Evolutionary conservation across 2,329 filamentous ascomycete species (phyloP).

Genomic region (Hypoxylon sp.): DNA sequence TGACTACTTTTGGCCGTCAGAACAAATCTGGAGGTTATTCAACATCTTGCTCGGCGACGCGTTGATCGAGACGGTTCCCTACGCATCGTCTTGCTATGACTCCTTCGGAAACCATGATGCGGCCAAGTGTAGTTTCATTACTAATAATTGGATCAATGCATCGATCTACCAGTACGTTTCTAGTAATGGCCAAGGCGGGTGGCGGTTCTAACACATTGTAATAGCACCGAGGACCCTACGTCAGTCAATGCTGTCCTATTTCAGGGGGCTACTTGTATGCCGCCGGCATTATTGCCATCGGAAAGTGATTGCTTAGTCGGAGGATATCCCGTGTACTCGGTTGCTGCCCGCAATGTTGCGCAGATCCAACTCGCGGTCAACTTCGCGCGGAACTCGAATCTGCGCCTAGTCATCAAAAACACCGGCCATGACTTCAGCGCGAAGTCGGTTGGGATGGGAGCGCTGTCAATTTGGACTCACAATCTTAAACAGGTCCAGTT

Average conservation of each 20-base stretch:
- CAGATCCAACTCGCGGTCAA: constrained; percentile 61
- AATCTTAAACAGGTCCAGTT: constrained; percentile 52
- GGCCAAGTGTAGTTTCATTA: constrained; percentile 49
- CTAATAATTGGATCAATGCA: constrained; percentile 47
- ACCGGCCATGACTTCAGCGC: constrained; percentile 65
- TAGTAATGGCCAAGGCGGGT: too few species aligned
- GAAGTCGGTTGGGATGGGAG: constrained; percentile 55
- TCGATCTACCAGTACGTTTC: constrained; percentile 44
- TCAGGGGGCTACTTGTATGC: constrained; percentile 47
- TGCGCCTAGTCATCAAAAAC: constrained; percentile 65
- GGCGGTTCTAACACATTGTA: constrained; percentile 5
- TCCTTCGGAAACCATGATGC: constrained; percentile 50
- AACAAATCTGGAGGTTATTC: constrained; percentile 51
- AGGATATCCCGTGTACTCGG: constrained; percentile 57
- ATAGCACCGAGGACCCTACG: constrained; percentile 46
- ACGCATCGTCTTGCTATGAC: constrained; percentile 52
- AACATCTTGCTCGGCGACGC: constrained; percentile 52
- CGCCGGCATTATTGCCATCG: constrained; percentile 32
- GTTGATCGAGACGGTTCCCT: constrained; percentile 50
- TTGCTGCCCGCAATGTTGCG: constrained; percentile 56
- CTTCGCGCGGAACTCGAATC: constrained; percentile 59
- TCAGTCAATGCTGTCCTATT: constrained; percentile 47
- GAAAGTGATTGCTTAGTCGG: constrained; percentile 53
- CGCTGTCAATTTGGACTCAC: constrained; percentile 56
- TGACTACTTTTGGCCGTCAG: constrained; percentile 49